Base-by-base conservation (phyloP, 352 stramenopile species). In the Phytophthora ramorum region DNA sequence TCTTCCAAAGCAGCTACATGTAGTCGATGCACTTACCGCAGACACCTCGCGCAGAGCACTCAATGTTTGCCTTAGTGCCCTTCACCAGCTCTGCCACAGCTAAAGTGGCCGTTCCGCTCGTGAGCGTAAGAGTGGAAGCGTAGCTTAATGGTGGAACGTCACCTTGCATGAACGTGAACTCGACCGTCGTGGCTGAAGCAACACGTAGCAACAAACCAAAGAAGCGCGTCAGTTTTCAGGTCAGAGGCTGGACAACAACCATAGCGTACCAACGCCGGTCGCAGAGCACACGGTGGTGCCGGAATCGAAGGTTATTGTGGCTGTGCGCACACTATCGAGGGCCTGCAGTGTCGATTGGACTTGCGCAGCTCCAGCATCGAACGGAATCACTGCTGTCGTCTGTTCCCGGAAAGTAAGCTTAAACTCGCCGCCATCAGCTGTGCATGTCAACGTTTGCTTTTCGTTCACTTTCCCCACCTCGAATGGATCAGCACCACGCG, bases 401-500 rank as follows among this genome's bases (percentile, higher is more conserved):
- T 89, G 71, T 48, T 82, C 71, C 8, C 88, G 78, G 58, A 95
- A 96, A 12, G 74, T 92, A 58, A 96, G 71, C 22, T 63, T 78
- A 59, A 96, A 93, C 14, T 78, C 51, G 2, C 81, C 81, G 28
- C 73, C 79, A 44, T 87, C 63, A 7, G 79, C 84, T 14, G 52
- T 69, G 65, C 85, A 94, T 7, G 59, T 66, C 4, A 94, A 48
- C 2, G 71, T 87, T 56, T 92, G 85, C 43, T 85, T 83, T 63
- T 94, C 85, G 48, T 94, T 88, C 43, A 90, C 79, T 35, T 76
- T 85, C 26, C 75, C 84, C 0, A 64, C 70, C 9, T 92, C 79
- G 45, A 89, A 83, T 20, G 90, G 92, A 51, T 98, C 91, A 26
- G 95, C 93, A 37, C 93, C 95, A 9, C 88, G 72, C 16, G 91